phyloP scores from a whole-genome alignment of 2,329 filamentous ascomycete species.

The Beauveria scarabaeidicola region DNA sequence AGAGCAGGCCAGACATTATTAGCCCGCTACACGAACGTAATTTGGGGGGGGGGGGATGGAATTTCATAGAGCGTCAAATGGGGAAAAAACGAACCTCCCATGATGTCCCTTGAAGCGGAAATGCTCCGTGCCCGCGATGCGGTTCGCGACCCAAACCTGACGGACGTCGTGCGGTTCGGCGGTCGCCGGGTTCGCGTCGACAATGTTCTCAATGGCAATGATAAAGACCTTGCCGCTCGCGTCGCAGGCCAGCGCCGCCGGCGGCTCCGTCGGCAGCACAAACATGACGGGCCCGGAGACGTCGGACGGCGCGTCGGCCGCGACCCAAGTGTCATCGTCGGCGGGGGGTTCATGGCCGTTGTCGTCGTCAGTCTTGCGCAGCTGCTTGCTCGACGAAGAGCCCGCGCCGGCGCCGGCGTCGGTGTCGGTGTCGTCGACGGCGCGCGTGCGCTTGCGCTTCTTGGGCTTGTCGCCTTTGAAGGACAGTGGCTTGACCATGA shows the following conservation, averaged over 20 bases:
- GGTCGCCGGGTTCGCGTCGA: slow-evolving; percentile 72
- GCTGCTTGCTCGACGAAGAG: slow-evolving; percentile 18
- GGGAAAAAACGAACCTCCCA: slow-evolving; percentile 49
- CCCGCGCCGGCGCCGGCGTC: slow-evolving; percentile 38
- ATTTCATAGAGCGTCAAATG: no score
- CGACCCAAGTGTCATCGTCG: slow-evolving; percentile 84
- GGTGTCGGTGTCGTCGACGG: slow-evolving; percentile 28
- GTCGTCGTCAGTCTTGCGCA: slow-evolving; percentile 16
- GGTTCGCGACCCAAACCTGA: slow-evolving; percentile 89
- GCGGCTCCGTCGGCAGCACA: slow-evolving; percentile 66
- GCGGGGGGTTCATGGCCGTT: slow-evolving; percentile 25
- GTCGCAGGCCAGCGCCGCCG: slow-evolving; percentile 75
- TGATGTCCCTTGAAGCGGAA: slow-evolving; percentile 87
- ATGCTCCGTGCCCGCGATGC: slow-evolving; percentile 70
- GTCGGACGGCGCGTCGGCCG: slow-evolving; percentile 65
- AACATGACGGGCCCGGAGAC: slow-evolving; percentile 76
- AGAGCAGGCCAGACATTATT: not conserved
- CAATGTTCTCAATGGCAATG: slow-evolving; percentile 73
- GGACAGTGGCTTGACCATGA: slow-evolving; percentile 78
- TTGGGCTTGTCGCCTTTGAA: slow-evolving; percentile 98
- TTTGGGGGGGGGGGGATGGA: no score
- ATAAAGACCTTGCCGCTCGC: slow-evolving; percentile 80
- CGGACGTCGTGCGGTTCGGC: slow-evolving; percentile 93
- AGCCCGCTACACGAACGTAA: no score
- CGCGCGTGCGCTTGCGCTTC: slow-evolving; percentile 79